Evolutionary conservation across 148 eudicot genomes (phyloP).

Genomic region (Polygonum maritimum): DNA sequence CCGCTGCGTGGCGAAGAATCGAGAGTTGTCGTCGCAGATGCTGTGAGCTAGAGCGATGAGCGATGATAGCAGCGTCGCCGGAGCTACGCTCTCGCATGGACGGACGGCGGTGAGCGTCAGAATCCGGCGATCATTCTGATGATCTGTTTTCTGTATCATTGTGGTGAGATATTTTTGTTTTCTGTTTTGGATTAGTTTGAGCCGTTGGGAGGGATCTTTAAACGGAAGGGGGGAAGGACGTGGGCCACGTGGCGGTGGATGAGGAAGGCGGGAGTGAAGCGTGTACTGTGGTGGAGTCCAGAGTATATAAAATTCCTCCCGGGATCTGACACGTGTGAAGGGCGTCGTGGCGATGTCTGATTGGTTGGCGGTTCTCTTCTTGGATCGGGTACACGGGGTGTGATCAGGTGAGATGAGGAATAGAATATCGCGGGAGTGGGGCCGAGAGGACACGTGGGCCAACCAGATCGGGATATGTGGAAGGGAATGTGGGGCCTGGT

Average conservation of each 20-base stretch:
- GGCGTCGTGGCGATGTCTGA: neutral
- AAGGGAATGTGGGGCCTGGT: neutral
- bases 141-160: conserved; percentile 43
- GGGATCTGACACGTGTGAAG: conserved; percentile 8
- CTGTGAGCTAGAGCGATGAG: conserved; percentile 31
- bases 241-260: conserved; percentile 12
- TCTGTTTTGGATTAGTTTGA: neutral
- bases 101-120: conserved; percentile 57
- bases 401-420: conserved; percentile 8
- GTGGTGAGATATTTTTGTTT: neutral
- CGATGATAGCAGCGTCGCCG: conserved; percentile 42
- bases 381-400: conserved; percentile 8
- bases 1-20: conserved; percentile 36
- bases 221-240: neutral
- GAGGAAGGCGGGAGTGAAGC: conserved; percentile 11
- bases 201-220: conserved; percentile 1
- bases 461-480: neutral
- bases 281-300: conserved; percentile 4
- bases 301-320: neutral
- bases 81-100: conserved; percentile 59
- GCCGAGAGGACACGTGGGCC: conserved; percentile 10
- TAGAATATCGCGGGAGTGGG: neutral
- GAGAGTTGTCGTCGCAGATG: conserved; percentile 28
- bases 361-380: neutral
- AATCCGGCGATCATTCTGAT: conserved; percentile 53